Conservation (phyloP, 1,139 yeast species). For the Pichia sp. region DNA sequence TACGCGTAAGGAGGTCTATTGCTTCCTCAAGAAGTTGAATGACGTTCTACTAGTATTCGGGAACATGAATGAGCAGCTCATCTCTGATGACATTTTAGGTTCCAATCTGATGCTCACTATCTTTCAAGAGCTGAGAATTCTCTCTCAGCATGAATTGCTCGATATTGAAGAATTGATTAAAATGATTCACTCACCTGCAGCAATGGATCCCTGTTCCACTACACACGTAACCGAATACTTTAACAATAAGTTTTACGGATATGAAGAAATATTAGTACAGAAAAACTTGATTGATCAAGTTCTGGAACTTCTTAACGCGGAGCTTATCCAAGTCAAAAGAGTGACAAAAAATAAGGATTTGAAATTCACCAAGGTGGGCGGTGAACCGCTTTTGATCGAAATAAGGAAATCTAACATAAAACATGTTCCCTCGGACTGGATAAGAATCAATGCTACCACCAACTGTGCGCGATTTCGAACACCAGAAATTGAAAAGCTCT, state of each 20-base stretch:
- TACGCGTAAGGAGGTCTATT: constrained; percentile 59
- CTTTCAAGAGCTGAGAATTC: constrained; percentile 8
- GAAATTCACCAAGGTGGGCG: constrained; percentile 48
- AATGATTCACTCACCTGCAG: constrained; percentile 52
- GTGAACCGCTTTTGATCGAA: constrained; percentile 68
- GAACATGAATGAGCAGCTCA: constrained; percentile 12
- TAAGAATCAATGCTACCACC: constrained; percentile 66
- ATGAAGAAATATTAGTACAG: constrained; percentile 34
- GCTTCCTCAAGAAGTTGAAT: constrained; percentile 44
- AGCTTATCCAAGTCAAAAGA: constrained; percentile 39
- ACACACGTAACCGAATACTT: constrained; percentile 50
- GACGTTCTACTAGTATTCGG: constrained; percentile 33
- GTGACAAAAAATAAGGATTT: constrained; percentile 52
- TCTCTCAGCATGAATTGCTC: constrained; percentile 9
- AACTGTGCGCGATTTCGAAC: constrained; percentile 68
- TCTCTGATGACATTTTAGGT: constrained; percentile 10
- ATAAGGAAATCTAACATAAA: constrained; percentile 54
- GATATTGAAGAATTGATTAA: constrained; percentile 32
- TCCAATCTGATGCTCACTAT: constrained; percentile 13
- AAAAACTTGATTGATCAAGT: constrained; percentile 34
- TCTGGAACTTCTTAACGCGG: constrained; percentile 40
- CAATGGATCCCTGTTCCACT: constrained; percentile 40
- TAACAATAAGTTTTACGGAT: constrained; percentile 35
- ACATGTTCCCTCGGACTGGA: constrained; percentile 65
- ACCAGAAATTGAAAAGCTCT: constrained; percentile 44